Conservation (phyloP, 2,329 filamentous ascomycete species). For the Elsinoe batatas region DNA sequence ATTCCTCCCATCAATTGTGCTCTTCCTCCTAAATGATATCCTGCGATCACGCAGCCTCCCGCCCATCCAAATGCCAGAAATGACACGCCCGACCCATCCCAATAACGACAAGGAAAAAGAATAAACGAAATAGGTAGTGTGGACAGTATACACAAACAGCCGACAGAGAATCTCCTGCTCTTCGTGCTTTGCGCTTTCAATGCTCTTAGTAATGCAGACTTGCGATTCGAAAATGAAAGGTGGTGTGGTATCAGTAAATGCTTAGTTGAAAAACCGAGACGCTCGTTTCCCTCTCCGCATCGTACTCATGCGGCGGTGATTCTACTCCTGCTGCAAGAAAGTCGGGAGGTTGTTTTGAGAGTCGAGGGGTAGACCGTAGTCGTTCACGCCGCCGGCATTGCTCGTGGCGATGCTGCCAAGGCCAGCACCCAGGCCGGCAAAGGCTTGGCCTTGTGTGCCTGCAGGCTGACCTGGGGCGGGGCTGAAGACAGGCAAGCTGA, state of each 20-base stretch:
- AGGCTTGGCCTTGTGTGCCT: constrained; percentile 35
- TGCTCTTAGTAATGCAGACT: constrained; percentile 22
- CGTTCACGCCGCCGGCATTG: constrained; percentile 5
- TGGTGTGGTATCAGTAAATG: background rate
- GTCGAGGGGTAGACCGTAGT: background rate
- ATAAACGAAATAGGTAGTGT: background rate
- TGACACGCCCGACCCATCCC: constrained; percentile 21
- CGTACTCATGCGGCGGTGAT: background rate
- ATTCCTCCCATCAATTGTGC: background rate
- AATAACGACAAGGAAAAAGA: constrained; percentile 15
- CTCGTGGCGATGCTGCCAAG: constrained; percentile 44
- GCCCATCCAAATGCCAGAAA: background rate
- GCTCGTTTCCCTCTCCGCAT: background rate
- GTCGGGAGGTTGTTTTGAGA: background rate
- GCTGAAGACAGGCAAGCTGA: constrained; percentile 70
- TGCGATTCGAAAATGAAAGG: background rate
- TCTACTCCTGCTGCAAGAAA: constrained; percentile 7
- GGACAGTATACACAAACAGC: background rate
- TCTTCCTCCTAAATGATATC: background rate
- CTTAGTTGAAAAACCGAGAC: background rate
- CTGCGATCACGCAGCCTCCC: background rate
- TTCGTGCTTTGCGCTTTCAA: background rate
- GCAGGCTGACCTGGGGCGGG: constrained; percentile 32
- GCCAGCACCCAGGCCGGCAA: constrained; percentile 49
- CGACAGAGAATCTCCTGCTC: background rate